phyloP scores from a whole-genome alignment of 805 yeast species.

The Cyberlindnera nakhonratchasimensis region DNA sequence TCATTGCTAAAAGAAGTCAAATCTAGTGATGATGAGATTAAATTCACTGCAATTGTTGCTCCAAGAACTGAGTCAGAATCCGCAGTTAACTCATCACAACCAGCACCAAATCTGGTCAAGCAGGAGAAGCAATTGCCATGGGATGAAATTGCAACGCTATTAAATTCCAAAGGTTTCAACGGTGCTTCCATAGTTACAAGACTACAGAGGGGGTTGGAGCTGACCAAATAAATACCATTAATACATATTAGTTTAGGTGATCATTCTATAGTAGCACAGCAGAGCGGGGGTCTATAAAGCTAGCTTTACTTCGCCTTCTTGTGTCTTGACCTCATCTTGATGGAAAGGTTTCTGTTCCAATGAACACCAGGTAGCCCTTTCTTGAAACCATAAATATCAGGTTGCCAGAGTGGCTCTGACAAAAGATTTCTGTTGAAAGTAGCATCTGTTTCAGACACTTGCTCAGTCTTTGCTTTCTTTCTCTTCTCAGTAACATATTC shows the following conservation, averaged over 20 bases:
- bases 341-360: constrained; percentile 60
- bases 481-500: constrained; percentile 71
- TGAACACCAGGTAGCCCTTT: constrained; percentile 47
- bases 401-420: constrained; percentile 33
- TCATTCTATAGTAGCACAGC: no score
- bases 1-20: constrained; percentile 33
- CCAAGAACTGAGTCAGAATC: constrained; percentile 1
- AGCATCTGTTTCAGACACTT: constrained; percentile 23
- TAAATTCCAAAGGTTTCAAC: constrained; percentile 35
- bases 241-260: not conserved
- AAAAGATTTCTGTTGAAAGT: constrained; percentile 27
- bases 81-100: not conserved
- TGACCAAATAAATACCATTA: constrained; percentile 26
- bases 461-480: constrained; percentile 21
- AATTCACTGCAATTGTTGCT: constrained; percentile 41
- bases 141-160: constrained; percentile 37
- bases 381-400: constrained; percentile 42
- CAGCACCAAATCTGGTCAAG: not conserved
- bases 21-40: constrained; percentile 29
- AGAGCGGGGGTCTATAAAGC: no score
- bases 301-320: constrained; percentile 28
- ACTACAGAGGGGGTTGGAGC: constrained; percentile 39
- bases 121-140: constrained; percentile 37
- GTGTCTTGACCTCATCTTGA: constrained; percentile 44
- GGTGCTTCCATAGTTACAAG: constrained; percentile 30